These are phyloP conservation scores for Aphanocladium album DNA, from an alignment of 2,329 filamentous ascomycete genomes.

Conservation along the genomic window DNA sequence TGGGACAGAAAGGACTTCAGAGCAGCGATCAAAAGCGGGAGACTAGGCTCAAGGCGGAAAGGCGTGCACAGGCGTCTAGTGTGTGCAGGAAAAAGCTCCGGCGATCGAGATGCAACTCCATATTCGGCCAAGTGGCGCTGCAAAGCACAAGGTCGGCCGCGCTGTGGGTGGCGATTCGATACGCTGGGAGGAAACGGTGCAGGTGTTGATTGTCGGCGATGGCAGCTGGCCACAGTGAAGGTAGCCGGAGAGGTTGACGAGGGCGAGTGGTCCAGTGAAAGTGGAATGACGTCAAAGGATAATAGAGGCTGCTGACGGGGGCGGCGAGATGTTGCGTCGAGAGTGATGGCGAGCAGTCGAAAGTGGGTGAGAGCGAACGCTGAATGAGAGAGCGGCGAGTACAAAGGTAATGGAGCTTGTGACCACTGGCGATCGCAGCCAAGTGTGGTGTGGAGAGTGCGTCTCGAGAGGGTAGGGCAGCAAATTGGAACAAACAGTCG, in stretches of 20 bases:
- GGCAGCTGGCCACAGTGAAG: neutral
- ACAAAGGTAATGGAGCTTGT: constrained; percentile 6
- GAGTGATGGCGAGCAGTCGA: neutral
- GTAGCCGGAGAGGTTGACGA: neutral
- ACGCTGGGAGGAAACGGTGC: too few species aligned
- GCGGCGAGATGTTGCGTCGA: too few species aligned
- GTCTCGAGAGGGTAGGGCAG: constrained; percentile 5
- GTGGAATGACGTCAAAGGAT: constrained; percentile 6
- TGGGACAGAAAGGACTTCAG: neutral
- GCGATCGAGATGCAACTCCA: neutral
- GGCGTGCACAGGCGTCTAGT: too few species aligned
- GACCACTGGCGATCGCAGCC: constrained; percentile 11
- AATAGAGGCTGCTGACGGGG: too few species aligned
- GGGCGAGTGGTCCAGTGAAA: neutral
- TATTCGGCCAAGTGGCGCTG: neutral
- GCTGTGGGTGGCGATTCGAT: too few species aligned
- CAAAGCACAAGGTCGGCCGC: too few species aligned
- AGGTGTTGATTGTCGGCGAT: too few species aligned
- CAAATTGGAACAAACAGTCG: constrained; percentile 7
- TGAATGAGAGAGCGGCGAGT: constrained; percentile 2
- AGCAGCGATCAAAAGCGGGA: neutral
- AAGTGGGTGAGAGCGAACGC: neutral
- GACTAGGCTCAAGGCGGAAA: neutral
- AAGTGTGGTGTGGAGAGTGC: constrained; percentile 5
- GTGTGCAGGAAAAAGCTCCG: neutral